Evolutionary conservation across 176 grass and related monocot species (phyloP), one percentile per base, ranked within the genome.

Genomic region (Eleusine indica): DNA sequence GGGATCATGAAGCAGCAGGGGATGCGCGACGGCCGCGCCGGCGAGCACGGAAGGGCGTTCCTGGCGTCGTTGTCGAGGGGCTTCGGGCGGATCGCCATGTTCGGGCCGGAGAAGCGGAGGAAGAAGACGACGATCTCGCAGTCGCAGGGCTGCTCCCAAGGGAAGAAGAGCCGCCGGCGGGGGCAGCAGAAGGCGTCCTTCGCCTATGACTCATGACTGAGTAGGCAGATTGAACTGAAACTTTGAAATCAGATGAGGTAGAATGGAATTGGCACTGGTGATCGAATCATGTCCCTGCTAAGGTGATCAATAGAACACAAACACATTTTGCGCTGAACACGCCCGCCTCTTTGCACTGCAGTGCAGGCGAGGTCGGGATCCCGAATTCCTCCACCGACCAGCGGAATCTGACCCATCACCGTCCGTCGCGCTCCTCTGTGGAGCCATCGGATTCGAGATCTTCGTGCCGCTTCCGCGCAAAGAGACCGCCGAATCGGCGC

Each of bases 61-160:
- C 76, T 97, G 12, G 91, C 87, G 58, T 94, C 91, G 29, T 83
- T 97, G 21, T 97, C 94, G 3, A 61, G 72, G n/a, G 94, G 94
- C 3, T 53, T 97, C 3, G 91, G 91, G 16, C 85, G 94, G 39
- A 94, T 97, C 38, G 28, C 79, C 1, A 88, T 87, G 74, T 84
- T 97, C 43, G 89, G 89, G 44, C 80, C 47, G 35, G 44, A 21
- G 22, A 15, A 21, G 22, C 9, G 47, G 54, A 40, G 37, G 56
- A 60, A 37, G 28, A 76, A 43, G 52, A 79, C 86, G 70, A 91
- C 89, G 79, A 83, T 57, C 75, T 61, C 87, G 4, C 47, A 74
- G 75, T 87, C 75, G 48, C 86, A 82, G 48, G 32, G 32, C 1
- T 68, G 79, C 16, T 81, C 84, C 10, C 91, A 96, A 0, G 86